Evolutionary conservation across 2,329 filamentous ascomycete species (phyloP), one percentile per base, ranked within the genome.

Genomic region (Diaporthe amygdali): DNA sequence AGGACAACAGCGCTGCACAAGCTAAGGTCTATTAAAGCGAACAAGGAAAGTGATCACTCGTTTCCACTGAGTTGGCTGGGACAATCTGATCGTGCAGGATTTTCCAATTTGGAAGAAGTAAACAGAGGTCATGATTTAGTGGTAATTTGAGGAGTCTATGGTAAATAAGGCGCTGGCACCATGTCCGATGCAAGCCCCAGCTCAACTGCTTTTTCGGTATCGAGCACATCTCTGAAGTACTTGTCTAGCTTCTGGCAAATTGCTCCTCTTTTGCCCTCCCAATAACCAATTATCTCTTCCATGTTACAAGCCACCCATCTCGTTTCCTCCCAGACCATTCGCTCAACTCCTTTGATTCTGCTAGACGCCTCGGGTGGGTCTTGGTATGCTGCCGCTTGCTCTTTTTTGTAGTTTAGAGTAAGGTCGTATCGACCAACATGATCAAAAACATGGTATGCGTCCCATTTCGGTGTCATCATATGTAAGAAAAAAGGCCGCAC

Each of bases 261-360:
- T 2, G 20, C 15, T 5, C 27, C 51, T 17, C 37, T 67, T 5
- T 67, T 67, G 15, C 49, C 34, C 15, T 44, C 49, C 49, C 64
- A 67, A 15, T 67, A 20, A 3, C 64, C 37, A 15, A 67, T 55
- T 22, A 34, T 10, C 5, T 44, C 25, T 54, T 55, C 49, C 34
- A 67, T 22, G 17, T 67, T 67, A 17, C 37, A 67, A 44, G 49
- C 49, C 22, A 67, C 64, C 49, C 63, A 66, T 44, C 20, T 54
- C 12, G 30, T 32, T 22, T 66, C 63, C 22, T 66, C 63, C 63
- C 22, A 44, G 20, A 66, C 63, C 49, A 66, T 66, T 17, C 63
- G 25, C 25, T 66, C 63, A 5, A 54, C 34, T 9, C 63, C 63
- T 22, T 15, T 66, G 2, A 55, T 55, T 15, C 27, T 55, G 14